Evolutionary conservation across 2,329 filamentous ascomycete genomes (phyloP), one percentile per base, ranked within the genome.

Genomic region (Blumeriella jaapii): DNA sequence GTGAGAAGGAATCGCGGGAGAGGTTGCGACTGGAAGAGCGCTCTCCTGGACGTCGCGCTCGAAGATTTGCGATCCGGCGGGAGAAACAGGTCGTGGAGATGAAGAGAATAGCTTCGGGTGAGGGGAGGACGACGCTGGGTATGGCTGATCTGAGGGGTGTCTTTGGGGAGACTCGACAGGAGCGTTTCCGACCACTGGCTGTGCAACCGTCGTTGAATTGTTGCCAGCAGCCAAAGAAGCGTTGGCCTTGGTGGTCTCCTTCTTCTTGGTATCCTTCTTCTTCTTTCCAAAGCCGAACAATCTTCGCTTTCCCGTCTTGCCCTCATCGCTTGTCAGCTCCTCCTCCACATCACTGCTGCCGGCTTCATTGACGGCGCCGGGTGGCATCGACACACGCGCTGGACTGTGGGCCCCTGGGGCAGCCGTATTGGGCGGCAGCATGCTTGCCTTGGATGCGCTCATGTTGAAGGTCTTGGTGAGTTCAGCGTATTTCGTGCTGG

Each of bases 21-120:
- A 89, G 42, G 71, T 76, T 41, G 85, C 80, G 25, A 71, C 63
- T n/a, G 74, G 60, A 3, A 71, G 53, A 18, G 71, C 65, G 51
- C 74, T 74, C 52, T 95, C 87, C 59, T 95, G 89, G 15, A 96
- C 89, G 57, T 87, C 84, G 52, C 89, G 82, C 64, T 96, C 89
- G 55, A 96, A 96, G 51, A 96, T 95, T 49, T 79, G 75, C 4
- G 75, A 79, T 17, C 71, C 69, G 8, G 85, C 82, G 10, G 87
- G 84, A 13, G 85, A 93, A 34, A 79, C 73, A 28, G 87, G 61
- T 31, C 81, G 71, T 4, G 85, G 80, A 6, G 85, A 89, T 7
- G 73, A 70, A 9, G 79, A 78, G 49, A 66, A 66, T 28, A 83
- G 60, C 33, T 71, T 73, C 38, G 75, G 72, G 40, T 63, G 67